Percentiles rank a stretch among this genome's conserved stretches.
phyloP scores from a whole-genome alignment of 2,329 filamentous ascomycete species.

The Phoma herbarum region DNA sequence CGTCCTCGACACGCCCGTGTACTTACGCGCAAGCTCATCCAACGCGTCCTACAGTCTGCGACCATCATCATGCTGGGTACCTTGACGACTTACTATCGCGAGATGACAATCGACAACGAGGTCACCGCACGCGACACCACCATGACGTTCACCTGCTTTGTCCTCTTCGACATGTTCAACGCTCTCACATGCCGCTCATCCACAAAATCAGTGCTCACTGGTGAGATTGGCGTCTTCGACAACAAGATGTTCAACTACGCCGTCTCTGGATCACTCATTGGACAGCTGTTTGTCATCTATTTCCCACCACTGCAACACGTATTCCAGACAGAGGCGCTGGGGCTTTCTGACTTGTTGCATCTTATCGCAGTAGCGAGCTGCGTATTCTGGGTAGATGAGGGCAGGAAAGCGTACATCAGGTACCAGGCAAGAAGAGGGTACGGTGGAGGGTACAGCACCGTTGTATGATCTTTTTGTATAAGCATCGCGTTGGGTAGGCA shows the following conservation, averaged over 20 bases:
- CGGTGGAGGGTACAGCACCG: slow-evolving; percentile 51
- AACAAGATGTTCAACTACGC: slow-evolving; percentile 98
- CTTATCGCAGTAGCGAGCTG: slow-evolving; percentile 81
- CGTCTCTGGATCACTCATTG: slow-evolving; percentile 81
- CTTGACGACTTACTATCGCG: slow-evolving; percentile 86
- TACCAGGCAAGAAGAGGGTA: slow-evolving; percentile 49
- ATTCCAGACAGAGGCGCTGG: slow-evolving; percentile 92
- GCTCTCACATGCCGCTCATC: slow-evolving; percentile 92
- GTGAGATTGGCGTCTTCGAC: slow-evolving; percentile 81
- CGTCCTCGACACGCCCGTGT: slow-evolving; percentile 87
- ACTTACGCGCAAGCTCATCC: slow-evolving; percentile 82
- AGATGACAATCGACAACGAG: slow-evolving; percentile 84
- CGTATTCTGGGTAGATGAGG: slow-evolving; percentile 96
- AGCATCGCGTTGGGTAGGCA: slow-evolving; percentile 14
- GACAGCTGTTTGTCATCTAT: slow-evolving; percentile 92
- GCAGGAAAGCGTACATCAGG: slow-evolving; percentile 72
- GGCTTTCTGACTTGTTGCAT: slow-evolving; percentile 75
- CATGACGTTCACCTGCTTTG: slow-evolving; percentile 99
- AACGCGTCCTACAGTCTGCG: slow-evolving; percentile 86
- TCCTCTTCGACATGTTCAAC: slow-evolving; percentile 99
- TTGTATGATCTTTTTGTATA: slow-evolving; percentile 42
- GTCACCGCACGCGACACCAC: slow-evolving; percentile 95
- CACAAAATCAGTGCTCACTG: slow-evolving; percentile 84
- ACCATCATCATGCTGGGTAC: slow-evolving; percentile 92
- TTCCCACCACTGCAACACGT: slow-evolving; percentile 91